Evolutionary conservation across 768 basidiomycete genomes (phyloP).

Genomic region (Hygrocybe coccinea): DNA sequence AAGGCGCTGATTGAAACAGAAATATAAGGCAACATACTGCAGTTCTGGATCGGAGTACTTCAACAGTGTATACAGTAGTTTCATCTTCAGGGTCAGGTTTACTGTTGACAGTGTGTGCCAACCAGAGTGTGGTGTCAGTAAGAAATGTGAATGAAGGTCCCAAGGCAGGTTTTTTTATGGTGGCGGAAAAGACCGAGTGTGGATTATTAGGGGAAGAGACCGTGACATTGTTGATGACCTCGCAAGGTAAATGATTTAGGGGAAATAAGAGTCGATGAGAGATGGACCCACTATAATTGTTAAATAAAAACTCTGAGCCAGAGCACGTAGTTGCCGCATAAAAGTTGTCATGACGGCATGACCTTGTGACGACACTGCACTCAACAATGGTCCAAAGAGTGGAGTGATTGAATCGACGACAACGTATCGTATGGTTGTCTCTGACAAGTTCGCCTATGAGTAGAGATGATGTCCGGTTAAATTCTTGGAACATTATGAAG

Average conservation of each 20-base stretch:
- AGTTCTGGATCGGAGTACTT: constrained; percentile 41
- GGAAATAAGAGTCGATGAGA: not conserved
- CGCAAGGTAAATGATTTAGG: constrained; percentile 1
- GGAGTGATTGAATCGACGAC: constrained; percentile 66
- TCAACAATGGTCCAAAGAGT: constrained; percentile 58
- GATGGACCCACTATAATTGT: constrained; percentile 49
- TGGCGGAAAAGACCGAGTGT: constrained; percentile 28
- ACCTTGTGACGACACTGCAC: constrained; percentile 64
- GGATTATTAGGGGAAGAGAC: constrained; percentile 24
- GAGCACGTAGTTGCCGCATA: constrained; percentile 56
- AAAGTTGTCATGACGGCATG: constrained; percentile 70
- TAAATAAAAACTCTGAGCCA: constrained; percentile 42
- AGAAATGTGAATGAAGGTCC: constrained; percentile 72
- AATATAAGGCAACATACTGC: constrained; percentile 28
- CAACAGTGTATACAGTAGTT: constrained; percentile 30
- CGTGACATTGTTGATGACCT: constrained; percentile 61
- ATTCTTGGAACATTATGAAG: constrained; percentile 4
- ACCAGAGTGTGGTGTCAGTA: constrained; percentile 72
- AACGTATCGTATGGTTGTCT: constrained; percentile 37
- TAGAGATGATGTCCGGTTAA: not conserved
- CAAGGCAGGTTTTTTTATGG: constrained; percentile 59
- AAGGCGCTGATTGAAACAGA: not conserved
- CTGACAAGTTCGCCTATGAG: constrained; percentile 12
- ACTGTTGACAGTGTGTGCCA: constrained; percentile 29
- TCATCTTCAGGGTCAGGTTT: constrained; percentile 16